Conservation (phyloP, 202 grass and related monocot genomes). For the Carex arenaria region DNA sequence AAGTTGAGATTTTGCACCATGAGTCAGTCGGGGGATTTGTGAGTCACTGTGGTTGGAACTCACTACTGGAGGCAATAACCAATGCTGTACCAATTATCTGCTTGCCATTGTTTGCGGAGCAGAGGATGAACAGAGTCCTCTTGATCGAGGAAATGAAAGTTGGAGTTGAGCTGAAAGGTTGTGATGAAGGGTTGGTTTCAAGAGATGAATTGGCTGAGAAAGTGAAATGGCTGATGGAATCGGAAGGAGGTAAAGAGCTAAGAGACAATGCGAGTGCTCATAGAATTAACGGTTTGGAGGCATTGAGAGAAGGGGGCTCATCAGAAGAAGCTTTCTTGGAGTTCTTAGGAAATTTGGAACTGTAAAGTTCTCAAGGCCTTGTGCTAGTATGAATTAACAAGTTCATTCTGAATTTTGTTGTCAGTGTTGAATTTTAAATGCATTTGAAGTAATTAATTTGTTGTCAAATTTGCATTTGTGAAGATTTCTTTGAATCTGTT, state of each 20-base stretch:
- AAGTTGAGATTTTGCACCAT: conserved; percentile 58
- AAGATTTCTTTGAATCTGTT: background rate
- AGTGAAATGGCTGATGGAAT: conserved; percentile 41
- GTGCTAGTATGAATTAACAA: background rate
- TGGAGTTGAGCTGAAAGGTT: conserved; percentile 38
- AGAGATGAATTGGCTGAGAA: conserved; percentile 49
- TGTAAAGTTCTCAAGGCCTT: background rate
- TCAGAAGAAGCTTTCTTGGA: conserved; percentile 9
- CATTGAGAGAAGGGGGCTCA: conserved; percentile 25
- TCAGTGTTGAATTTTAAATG: background rate
- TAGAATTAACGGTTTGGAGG: conserved; percentile 11
- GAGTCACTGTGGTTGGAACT: conserved; percentile 50
- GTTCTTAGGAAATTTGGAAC: background rate
- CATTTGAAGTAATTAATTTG: background rate
- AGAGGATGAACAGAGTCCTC: conserved; percentile 54
- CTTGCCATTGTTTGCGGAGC: conserved; percentile 65
- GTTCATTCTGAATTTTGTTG: background rate
- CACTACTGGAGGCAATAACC: conserved; percentile 34
- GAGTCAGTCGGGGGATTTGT: conserved; percentile 12
- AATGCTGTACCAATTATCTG: conserved; percentile 47
- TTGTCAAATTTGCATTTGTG: background rate
- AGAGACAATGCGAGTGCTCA: background rate
- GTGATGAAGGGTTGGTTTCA: conserved; percentile 36
- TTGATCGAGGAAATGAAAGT: conserved; percentile 32
- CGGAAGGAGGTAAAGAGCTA: conserved; percentile 3